Evolutionary conservation across 768 basidiomycete species (phyloP).

Genomic region (Sporobolomyces phaffii): DNA sequence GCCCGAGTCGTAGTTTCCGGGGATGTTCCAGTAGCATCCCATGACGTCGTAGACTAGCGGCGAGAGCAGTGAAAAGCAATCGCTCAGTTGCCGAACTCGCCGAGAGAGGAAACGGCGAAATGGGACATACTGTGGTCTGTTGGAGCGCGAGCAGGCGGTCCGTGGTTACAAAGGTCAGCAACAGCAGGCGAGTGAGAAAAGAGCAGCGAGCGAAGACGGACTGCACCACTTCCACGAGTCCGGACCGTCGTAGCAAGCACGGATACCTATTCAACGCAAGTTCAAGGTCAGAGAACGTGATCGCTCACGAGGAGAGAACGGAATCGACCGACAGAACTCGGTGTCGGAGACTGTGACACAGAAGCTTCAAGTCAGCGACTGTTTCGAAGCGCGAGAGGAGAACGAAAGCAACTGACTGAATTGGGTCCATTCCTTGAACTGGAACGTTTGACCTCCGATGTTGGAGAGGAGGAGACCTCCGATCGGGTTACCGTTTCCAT

Average conservation of each 20-base stretch:
- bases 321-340: slow-evolving; percentile 45
- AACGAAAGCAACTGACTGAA: slow-evolving; percentile 30
- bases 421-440: slow-evolving; percentile 64
- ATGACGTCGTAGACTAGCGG: slow-evolving; percentile 52
- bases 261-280: too few species aligned
- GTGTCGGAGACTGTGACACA: slow-evolving; percentile 48
- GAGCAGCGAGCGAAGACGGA: background rate
- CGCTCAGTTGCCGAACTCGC: slow-evolving; percentile 48
- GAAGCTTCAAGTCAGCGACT: too few species aligned
- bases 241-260: slow-evolving; percentile 39
- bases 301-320: too few species aligned
- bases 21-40: slow-evolving; percentile 47
- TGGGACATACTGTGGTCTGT: slow-evolving; percentile 9
- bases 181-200: slow-evolving; percentile 49
- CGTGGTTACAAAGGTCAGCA: background rate
- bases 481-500: slow-evolving; percentile 44
- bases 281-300: too few species aligned
- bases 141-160: background rate
- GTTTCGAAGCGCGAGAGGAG: background rate
- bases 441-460: slow-evolving; percentile 46
- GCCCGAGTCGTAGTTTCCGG: slow-evolving; percentile 50
- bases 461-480: slow-evolving; percentile 67
- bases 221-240: slow-evolving; percentile 56
- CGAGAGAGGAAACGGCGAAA: too few species aligned
- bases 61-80: slow-evolving; percentile 57